Evolutionary conservation across 805 yeast genomes (phyloP), one percentile per base, ranked within the genome.

Genomic region (Suhomyces canberraensis): DNA sequence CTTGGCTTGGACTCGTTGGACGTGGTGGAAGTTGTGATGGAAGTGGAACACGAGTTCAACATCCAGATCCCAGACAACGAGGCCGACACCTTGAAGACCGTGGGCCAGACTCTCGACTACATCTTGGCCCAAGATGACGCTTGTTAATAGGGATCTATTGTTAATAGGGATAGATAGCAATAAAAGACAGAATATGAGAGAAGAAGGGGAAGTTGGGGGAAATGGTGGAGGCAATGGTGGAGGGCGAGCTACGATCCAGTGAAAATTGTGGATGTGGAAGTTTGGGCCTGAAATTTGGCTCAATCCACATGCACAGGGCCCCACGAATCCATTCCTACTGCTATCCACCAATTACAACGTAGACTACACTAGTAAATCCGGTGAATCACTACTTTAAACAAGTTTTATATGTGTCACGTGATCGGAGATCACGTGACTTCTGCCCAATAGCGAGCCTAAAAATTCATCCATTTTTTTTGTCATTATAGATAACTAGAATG

Each of bases 1-100:
- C 61, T 68, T 48, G 73, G 73, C 16, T 64, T 68, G 54, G 74
- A 68, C 54, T 66, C 73, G 9, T 66, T 68, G 51, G 74, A 68
- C 39, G 74, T 68, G 16, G 73, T 66, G 16, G 74, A 68, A 48
- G 71, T 68, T 11, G 64, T 68, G 16, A 68, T 68, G 72, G 73
- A 68, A 47, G 61, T 68, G 27, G 74, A 68, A 52, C 72, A 66
- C 40, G 74, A 68, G 48, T 68, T 68, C 58, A 68, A 66, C 55
- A 68, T 68, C 38, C 71, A 67, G 49, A 68, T 68, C 41, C 74
- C 74, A 24, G 74, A 68, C 52, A 58, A 64, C 36, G 74, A 68
- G 52, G 71, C 73, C 25, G 74, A 68, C 48, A 48, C 58, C 22
- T 64, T 68, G 52, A 68, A 66, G 58, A 66, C 73, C 15, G 72